Evolutionary conservation across 2,329 filamentous ascomycete genomes (phyloP).

Genomic region (Lachnellula cervina): DNA sequence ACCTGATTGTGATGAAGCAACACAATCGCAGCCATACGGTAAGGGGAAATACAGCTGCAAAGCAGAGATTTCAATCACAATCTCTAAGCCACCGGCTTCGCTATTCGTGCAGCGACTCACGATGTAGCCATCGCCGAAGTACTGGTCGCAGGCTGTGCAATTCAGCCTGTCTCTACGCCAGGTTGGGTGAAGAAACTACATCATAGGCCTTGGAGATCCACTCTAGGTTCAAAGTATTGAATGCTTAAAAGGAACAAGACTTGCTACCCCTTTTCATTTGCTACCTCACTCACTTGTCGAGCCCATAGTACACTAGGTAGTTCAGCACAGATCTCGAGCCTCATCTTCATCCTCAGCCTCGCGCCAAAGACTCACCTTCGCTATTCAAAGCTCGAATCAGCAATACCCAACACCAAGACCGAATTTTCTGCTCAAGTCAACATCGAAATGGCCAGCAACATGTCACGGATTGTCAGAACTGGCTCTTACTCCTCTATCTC

Average conservation of each 20-base stretch:
- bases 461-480: constrained; percentile 10
- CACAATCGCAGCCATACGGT: not conserved
- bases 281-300: not conserved
- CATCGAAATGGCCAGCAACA: constrained; percentile 4
- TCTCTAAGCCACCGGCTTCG: not conserved
- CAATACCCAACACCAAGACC: not conserved
- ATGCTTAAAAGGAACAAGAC: not conserved
- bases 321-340: not conserved
- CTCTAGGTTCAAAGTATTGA: not conserved
- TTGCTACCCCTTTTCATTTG: not conserved
- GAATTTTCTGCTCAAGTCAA: not conserved
- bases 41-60: not conserved
- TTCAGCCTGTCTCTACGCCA: not conserved
- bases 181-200: not conserved
- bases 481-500: constrained; percentile 12
- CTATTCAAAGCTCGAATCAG: not conserved
- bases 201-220: not conserved
- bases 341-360: not conserved
- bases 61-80: not conserved
- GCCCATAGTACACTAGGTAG: not conserved
- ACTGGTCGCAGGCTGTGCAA: not conserved
- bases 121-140: not conserved
- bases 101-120: not conserved
- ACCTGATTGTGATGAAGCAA: not conserved
- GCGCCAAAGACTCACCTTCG: not conserved